Evolutionary conservation across 1,284 basidiomycete species (phyloP).

Genomic region (Papiliotrema laurentii): DNA sequence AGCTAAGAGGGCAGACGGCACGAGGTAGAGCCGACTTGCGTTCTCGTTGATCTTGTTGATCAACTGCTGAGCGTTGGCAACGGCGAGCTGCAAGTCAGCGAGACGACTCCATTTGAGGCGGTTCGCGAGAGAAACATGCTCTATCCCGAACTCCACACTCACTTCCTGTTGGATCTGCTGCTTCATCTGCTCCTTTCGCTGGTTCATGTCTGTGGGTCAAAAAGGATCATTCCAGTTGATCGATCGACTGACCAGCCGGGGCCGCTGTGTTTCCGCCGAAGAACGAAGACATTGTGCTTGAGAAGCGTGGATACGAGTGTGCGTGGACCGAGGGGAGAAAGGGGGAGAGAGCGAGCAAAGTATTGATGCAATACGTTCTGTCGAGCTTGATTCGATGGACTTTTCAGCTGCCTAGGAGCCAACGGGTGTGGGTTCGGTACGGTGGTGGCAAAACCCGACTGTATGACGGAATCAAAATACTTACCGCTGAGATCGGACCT

Average conservation of each 20-base stretch:
- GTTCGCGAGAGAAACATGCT: too few relatives aligned
- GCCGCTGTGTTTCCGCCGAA: conserved; percentile 9
- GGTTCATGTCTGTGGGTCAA: conserved; percentile 33
- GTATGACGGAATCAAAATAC: too few relatives aligned
- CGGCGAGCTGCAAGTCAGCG: conserved; percentile 30
- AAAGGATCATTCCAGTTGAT: not conserved
- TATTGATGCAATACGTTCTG: too few relatives aligned
- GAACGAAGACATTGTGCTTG: conserved; percentile 12
- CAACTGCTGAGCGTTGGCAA: conserved; percentile 47
- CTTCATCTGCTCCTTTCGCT: conserved; percentile 48
- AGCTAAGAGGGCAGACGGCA: not conserved
- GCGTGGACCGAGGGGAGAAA: too few relatives aligned
- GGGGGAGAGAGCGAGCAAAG: too few relatives aligned
- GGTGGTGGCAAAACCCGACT: too few relatives aligned
- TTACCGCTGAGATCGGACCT: too few relatives aligned
- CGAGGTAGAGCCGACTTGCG: conserved; percentile 24
- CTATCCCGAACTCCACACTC: too few relatives aligned
- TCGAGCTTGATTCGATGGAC: too few relatives aligned
- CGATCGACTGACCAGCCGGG: not conserved
- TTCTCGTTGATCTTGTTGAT: conserved; percentile 51
- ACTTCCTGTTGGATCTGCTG: conserved; percentile 46
- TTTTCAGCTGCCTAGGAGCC: too few relatives aligned
- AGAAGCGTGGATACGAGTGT: too few relatives aligned
- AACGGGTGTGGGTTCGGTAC: too few relatives aligned
- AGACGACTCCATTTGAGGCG: not conserved